Percentiles rank a stretch among this genome's conserved stretches.
phyloP scores from a whole-genome alignment of 2,329 filamentous ascomycete genomes.

The Phaeosphaeriaceae sp. region DNA sequence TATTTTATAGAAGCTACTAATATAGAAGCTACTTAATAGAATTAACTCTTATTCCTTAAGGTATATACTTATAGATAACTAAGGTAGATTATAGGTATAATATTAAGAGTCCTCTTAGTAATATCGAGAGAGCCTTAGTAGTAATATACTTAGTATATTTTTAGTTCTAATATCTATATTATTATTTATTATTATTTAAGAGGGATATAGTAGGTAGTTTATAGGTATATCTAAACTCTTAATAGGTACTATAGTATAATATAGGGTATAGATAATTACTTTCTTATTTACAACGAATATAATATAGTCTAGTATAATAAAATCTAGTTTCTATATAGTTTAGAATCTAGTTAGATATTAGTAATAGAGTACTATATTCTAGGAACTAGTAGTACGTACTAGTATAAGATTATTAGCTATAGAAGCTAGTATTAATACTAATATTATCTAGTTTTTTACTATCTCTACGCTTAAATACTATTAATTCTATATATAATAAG shows the following conservation, averaged over 20 bases:
- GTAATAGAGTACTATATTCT: neutral
- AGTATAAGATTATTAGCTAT: neutral
- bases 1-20: too few relatives aligned
- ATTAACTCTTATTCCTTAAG: too few relatives aligned
- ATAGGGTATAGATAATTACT: constrained; percentile 9
- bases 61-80: too few relatives aligned
- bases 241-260: constrained; percentile 6
- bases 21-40: too few relatives aligned
- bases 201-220: constrained; percentile 3
- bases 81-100: too few relatives aligned
- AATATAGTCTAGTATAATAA: constrained; percentile 13
- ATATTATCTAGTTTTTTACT: constrained; percentile 5
- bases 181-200: constrained; percentile 3
- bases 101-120: too few relatives aligned
- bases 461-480: constrained; percentile 4
- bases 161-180: too few relatives aligned
- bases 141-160: too few relatives aligned
- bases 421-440: neutral
- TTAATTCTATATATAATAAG: constrained; percentile 5
- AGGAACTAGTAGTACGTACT: neutral
- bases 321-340: constrained; percentile 3
- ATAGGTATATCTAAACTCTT: constrained; percentile 2
- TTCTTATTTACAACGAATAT: constrained; percentile 11
- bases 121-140: too few relatives aligned
- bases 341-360: neutral